phyloP scores from a whole-genome alignment of 208 protist species.

The Acanthamoeba quina region DNA sequence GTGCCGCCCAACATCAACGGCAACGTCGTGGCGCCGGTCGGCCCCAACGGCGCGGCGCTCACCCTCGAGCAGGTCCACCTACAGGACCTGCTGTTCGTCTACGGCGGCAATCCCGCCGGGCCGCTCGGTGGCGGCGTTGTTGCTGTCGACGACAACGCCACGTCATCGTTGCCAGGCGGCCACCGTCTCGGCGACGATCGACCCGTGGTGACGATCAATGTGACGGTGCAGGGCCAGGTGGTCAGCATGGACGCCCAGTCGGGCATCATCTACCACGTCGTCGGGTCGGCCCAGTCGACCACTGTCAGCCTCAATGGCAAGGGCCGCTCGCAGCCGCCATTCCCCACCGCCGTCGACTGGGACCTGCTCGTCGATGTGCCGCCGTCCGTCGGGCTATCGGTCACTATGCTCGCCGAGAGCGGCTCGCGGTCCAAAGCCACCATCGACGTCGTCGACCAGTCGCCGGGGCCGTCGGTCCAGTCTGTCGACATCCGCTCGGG shows the following conservation, averaged over 20 bases:
- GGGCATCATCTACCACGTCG: slow-evolving; percentile 6
- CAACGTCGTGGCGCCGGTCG: slow-evolving; percentile 27
- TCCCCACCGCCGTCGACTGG: slow-evolving; percentile 30
- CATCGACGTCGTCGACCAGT: neutral
- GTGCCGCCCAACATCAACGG: slow-evolving; percentile 27
- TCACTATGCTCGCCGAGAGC: neutral
- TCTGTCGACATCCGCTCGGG: neutral
- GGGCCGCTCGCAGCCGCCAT: neutral
- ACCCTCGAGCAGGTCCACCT: neutral
- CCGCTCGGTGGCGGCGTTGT: neutral
- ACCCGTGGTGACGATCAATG: slow-evolving; percentile 55
- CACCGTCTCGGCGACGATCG: neutral
- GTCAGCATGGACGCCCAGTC: slow-evolving; percentile 27
- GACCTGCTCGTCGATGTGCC: neutral
- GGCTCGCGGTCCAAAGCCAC: slow-evolving; percentile 6
- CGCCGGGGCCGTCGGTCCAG: neutral
- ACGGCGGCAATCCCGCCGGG: slow-evolving; percentile 14
- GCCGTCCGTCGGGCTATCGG: neutral
- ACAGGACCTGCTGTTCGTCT: slow-evolving; percentile 47
- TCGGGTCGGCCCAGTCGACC: slow-evolving; percentile 31
- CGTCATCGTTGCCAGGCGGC: neutral
- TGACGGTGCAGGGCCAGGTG: slow-evolving; percentile 29
- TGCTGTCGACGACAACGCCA: neutral
- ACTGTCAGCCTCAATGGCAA: slow-evolving; percentile 6
- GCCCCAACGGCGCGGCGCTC: neutral